Conservation (phyloP, 2,329 filamentous ascomycete species). For the Lithohypha guttulata region DNA sequence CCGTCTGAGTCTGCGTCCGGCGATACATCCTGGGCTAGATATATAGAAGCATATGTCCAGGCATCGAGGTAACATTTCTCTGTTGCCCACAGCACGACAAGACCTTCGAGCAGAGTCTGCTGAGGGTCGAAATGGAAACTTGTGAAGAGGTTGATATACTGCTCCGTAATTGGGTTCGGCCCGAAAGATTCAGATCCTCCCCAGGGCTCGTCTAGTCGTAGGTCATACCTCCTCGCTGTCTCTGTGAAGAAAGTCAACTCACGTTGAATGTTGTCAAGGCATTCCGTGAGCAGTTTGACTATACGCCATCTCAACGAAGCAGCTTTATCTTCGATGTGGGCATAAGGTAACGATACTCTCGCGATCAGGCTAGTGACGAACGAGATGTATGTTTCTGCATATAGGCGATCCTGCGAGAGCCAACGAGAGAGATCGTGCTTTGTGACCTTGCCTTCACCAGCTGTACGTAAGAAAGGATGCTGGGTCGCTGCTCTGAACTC, state of each 20-base stretch:
- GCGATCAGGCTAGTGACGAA: conserved; percentile 56
- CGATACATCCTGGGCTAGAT: neutral
- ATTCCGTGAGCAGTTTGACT: conserved; percentile 52
- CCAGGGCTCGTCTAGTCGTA: conserved; percentile 36
- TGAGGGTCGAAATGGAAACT: conserved; percentile 40
- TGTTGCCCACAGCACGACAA: conserved; percentile 67
- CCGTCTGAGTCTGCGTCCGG: conserved; percentile 44
- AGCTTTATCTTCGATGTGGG: conserved; percentile 28
- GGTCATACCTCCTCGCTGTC: conserved; percentile 49
- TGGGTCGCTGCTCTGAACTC: conserved; percentile 41
- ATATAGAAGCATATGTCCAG: conserved; percentile 38
- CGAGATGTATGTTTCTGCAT: conserved; percentile 58
- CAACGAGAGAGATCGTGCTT: conserved; percentile 50
- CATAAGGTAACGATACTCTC: conserved; percentile 47
- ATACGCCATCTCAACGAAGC: conserved; percentile 42
- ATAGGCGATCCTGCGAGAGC: conserved; percentile 62
- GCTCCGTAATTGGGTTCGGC: conserved; percentile 39
- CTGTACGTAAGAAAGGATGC: conserved; percentile 54
- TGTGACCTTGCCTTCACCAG: conserved; percentile 51
- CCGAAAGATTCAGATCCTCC: conserved; percentile 17
- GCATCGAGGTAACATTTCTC: conserved; percentile 54
- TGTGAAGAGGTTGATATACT: conserved; percentile 50
- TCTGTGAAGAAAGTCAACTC: conserved; percentile 60
- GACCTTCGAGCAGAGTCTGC: conserved; percentile 51
- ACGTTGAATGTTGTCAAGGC: conserved; percentile 54